phyloP scores from a whole-genome alignment of 768 basidiomycete species.

The Pulveroboletus sp. region DNA sequence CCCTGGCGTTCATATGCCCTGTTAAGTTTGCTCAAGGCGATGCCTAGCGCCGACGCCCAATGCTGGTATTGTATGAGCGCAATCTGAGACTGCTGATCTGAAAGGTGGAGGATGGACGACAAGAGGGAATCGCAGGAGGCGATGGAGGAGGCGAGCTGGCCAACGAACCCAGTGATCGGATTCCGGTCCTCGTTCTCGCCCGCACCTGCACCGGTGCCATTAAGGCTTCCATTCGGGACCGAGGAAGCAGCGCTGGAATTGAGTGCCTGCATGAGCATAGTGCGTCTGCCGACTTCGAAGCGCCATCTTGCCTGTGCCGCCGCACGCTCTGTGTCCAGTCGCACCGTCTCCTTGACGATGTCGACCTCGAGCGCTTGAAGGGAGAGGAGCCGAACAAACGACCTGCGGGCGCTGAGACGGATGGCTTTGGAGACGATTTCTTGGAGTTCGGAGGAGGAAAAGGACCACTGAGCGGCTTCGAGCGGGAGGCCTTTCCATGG shows the following conservation, averaged over 20 bases:
- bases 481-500: conserved; percentile 65
- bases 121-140: conserved; percentile 54
- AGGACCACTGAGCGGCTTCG: conserved; percentile 65
- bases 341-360: conserved; percentile 54
- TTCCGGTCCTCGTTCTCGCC: conserved; percentile 31
- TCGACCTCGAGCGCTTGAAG: conserved; percentile 54
- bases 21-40: conserved; percentile 78
- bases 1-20: conserved; percentile 65
- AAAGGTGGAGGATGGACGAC: conserved; percentile 51
- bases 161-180: conserved; percentile 39
- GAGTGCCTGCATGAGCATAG: conserved; percentile 68
- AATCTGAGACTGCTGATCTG: conserved; percentile 65
- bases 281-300: conserved; percentile 60
- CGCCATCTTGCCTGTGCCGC: conserved; percentile 62
- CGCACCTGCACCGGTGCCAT: background rate
- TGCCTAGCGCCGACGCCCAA: conserved; percentile 69
- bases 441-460: conserved; percentile 52
- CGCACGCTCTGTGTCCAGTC: conserved; percentile 48
- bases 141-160: conserved; percentile 57
- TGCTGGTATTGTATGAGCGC: conserved; percentile 57
- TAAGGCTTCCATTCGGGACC: conserved; percentile 3
- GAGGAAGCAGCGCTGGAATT: conserved; percentile 43
- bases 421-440: conserved; percentile 69
- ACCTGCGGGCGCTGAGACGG: conserved; percentile 60
- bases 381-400: conserved; percentile 67